phyloP scores from a whole-genome alignment of 495 filamentous ascomycete species.

The Tuber calosporum region DNA sequence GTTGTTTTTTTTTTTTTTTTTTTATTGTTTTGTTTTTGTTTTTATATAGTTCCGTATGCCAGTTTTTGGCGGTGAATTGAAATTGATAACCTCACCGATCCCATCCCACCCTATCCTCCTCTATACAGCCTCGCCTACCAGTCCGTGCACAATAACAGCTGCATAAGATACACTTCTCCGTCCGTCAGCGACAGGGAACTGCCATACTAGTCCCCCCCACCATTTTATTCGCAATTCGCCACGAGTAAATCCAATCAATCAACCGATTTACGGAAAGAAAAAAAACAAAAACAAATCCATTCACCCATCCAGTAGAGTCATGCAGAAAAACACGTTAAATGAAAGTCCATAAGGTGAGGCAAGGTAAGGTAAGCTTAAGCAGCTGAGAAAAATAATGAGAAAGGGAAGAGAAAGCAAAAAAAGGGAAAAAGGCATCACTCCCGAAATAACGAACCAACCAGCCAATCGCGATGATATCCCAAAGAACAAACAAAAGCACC shows the following conservation, averaged over 20 bases:
- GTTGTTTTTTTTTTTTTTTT: no score
- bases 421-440: conserved; percentile 26
- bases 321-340: not conserved
- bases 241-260: not conserved
- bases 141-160: not conserved
- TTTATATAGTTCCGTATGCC: no score
- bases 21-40: no score
- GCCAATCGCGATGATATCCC: conserved; percentile 7
- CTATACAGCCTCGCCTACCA: not conserved
- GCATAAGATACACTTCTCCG: not conserved
- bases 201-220: not conserved
- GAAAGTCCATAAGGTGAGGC: not conserved
- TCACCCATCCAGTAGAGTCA: not conserved
- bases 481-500: not conserved
- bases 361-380: not conserved
- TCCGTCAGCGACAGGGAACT: not conserved
- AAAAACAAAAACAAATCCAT: not conserved
- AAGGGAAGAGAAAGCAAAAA: conserved; percentile 19
- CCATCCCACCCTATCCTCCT: not conserved
- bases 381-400: conserved; percentile 10
- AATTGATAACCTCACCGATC: no score
- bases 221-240: not conserved
- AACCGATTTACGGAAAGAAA: not conserved
- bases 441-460: conserved; percentile 24
- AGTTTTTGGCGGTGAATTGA: no score